phyloP scores from a whole-genome alignment of 2,329 filamentous ascomycete genomes.

The Xylariaceae sp. region DNA sequence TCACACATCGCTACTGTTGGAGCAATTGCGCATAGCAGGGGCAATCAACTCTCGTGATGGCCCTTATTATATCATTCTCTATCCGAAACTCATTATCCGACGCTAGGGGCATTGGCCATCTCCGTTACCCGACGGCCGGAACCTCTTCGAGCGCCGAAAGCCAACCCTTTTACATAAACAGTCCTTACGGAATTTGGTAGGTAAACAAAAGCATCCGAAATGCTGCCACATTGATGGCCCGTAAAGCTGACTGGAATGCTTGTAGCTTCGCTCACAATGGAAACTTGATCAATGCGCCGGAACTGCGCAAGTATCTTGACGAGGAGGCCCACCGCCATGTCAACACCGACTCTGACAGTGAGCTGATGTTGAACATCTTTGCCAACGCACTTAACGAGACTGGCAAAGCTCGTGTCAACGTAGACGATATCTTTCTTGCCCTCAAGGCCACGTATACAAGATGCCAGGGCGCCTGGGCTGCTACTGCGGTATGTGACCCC shows the following conservation, averaged over 20 bases:
- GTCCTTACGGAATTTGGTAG: slow-evolving; percentile 66
- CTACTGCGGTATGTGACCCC: slow-evolving; percentile 51
- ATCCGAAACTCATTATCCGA: neutral
- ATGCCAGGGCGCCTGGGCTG: slow-evolving; percentile 76
- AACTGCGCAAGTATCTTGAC: slow-evolving; percentile 56
- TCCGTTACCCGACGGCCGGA: slow-evolving; percentile 74
- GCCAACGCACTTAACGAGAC: slow-evolving; percentile 79
- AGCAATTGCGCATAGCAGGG: neutral
- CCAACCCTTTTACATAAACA: slow-evolving; percentile 79
- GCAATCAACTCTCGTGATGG: neutral
- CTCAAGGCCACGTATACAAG: slow-evolving; percentile 70
- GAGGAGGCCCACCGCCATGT: slow-evolving; percentile 63
- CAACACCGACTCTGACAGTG: slow-evolving; percentile 43
- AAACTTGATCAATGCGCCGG: slow-evolving; percentile 71
- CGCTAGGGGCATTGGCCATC: slow-evolving; percentile 52
- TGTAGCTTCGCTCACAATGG: slow-evolving; percentile 65
- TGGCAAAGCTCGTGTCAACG: slow-evolving; percentile 79
- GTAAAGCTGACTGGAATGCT: neutral
- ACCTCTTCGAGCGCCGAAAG: slow-evolving; percentile 67
- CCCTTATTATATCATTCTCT: neutral
- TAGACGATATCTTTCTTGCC: slow-evolving; percentile 73
- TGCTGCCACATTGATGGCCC: neutral
- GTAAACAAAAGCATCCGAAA: neutral
- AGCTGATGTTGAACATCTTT: slow-evolving; percentile 64
- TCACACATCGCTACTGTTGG: neutral